Conservation (phyloP, 2,329 filamentous ascomycete species). For the Pestalotiopsis fici region DNA sequence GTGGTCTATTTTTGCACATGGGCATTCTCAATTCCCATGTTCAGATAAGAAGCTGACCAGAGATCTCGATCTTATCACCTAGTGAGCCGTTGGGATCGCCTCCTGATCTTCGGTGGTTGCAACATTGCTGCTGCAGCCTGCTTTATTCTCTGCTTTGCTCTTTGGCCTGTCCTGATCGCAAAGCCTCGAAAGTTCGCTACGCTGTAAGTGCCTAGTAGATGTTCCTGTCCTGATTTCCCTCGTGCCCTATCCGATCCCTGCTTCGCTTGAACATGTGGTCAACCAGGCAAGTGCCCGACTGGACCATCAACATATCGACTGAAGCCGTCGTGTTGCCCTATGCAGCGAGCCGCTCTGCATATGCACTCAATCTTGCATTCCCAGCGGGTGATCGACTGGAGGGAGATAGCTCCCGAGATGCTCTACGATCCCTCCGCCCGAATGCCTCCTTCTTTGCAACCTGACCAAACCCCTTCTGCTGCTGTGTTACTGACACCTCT, state of each 20-base stretch:
- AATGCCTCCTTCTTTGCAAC: neutral
- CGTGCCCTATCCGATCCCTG: constrained; percentile 7
- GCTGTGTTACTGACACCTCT: constrained; percentile 1
- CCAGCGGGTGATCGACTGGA: constrained; percentile 22
- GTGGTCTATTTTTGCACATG: constrained; percentile 44
- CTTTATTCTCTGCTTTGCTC: constrained; percentile 89
- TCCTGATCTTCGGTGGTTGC: constrained; percentile 89
- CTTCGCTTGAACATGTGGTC: constrained; percentile 7
- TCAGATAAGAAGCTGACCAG: constrained; percentile 26
- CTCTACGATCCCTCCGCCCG: neutral
- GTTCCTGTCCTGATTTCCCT: constrained; percentile 2
- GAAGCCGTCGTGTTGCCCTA: constrained; percentile 9
- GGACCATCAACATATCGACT: neutral
- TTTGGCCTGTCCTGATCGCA: constrained; percentile 81
- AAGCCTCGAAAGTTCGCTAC: constrained; percentile 94
- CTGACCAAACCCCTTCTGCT: constrained; percentile 1
- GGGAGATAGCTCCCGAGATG: constrained; percentile 16
- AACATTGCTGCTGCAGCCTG: constrained; percentile 87
- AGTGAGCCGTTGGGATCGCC: constrained; percentile 97
- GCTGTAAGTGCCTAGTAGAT: constrained; percentile 69
- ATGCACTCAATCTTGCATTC: constrained; percentile 25
- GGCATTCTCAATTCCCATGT: constrained; percentile 23
- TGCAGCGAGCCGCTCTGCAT: constrained; percentile 30
- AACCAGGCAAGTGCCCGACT: neutral
- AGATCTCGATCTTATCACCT: constrained; percentile 27